These are phyloP conservation scores for Nicotiana tomentosiformis DNA, from an alignment of 257 asterid species.

Conservation along the genomic window DNA sequence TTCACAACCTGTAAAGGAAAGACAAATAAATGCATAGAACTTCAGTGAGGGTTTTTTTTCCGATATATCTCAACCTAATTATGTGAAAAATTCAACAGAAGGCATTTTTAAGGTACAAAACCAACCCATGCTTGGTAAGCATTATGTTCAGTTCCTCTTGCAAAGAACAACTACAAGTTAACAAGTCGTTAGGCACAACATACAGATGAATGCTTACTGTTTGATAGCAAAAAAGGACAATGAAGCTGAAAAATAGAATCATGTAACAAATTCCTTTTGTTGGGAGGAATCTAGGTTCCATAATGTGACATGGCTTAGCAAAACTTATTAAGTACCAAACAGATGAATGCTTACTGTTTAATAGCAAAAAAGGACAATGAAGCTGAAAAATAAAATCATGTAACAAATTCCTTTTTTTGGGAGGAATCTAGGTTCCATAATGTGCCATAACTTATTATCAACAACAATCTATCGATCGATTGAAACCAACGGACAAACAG, in stretches of 20 bases:
- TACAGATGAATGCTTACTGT: background rate
- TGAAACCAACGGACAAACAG: slow-evolving; percentile 1
- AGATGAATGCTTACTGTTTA: background rate
- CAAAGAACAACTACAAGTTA: background rate
- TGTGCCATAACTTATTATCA: slow-evolving; percentile 2
- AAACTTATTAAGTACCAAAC: background rate
- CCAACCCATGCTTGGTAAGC: background rate
- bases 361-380: background rate
- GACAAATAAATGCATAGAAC: background rate
- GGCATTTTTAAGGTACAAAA: background rate
- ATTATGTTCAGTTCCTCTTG: background rate
- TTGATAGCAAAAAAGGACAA: background rate
- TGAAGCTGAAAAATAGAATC: background rate
- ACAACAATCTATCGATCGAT: background rate
- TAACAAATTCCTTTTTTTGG: background rate
- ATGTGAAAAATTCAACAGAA: background rate
- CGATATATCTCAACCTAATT: background rate
- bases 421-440: background rate
- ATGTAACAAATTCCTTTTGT: background rate
- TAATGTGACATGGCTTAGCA: slow-evolving; percentile 1
- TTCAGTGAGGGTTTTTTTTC: background rate
- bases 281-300: background rate
- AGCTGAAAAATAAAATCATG: background rate
- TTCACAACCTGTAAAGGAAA: slow-evolving; percentile 65
- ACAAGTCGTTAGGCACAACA: background rate